A percentile compares a stretch with the other conserved stretches of the same genome.
These are phyloP conservation scores for Sporothrix protearum DNA, from an alignment of 2,329 filamentous ascomycete genomes.

Conservation along the genomic window DNA sequence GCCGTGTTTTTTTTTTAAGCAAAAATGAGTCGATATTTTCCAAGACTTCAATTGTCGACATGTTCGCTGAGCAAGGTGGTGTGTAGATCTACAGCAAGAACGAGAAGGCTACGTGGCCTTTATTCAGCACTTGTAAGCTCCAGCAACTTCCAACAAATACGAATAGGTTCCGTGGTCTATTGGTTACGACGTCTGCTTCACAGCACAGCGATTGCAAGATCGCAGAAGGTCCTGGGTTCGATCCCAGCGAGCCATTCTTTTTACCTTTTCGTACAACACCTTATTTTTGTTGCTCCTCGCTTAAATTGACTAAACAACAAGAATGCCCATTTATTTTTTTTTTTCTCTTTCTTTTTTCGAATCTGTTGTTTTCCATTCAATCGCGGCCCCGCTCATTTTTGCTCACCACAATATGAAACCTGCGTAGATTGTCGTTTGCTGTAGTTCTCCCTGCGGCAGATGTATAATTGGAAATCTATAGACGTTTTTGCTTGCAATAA, in stretches of 20 bases:
- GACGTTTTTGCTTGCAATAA: not conserved
- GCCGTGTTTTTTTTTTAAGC: no score
- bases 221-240: conserved; percentile 33
- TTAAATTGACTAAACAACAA: no score
- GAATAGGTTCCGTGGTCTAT: conserved; percentile 31
- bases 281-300: not conserved
- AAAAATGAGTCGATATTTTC: no score
- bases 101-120: not conserved
- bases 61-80: no score
- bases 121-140: not conserved
- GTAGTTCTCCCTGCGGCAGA: not conserved
- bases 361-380: not conserved
- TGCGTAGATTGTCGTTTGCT: not conserved
- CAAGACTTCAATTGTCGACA: no score
- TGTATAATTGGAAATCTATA: not conserved
- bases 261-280: conserved; percentile 15
- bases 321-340: no score
- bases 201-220: conserved; percentile 22
- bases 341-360: not conserved
- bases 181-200: conserved; percentile 33
- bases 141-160: not conserved
- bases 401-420: not conserved
- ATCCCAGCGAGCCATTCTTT: conserved; percentile 30
- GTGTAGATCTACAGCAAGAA: no score
- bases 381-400: no score